Conservation (phyloP, 208 protist genomes). For the Trypanosoma scelopori region DNA sequence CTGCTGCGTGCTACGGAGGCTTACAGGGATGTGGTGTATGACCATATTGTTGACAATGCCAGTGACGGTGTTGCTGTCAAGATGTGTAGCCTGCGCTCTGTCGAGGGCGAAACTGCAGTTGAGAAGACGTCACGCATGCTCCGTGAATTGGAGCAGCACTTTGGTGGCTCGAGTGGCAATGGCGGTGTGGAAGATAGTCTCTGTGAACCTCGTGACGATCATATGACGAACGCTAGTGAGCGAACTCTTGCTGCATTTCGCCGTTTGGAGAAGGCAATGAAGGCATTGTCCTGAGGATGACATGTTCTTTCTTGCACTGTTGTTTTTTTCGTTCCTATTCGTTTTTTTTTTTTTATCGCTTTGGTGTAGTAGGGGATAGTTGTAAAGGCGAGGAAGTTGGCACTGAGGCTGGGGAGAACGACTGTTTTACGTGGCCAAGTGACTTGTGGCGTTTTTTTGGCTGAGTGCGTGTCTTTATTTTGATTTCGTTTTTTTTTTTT, state of each 20-base stretch:
- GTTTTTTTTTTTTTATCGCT: neutral
- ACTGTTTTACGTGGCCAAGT: too few relatives aligned
- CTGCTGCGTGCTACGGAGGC: slow-evolving; percentile 38
- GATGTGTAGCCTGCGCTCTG: neutral
- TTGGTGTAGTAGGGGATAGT: neutral
- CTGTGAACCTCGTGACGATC: neutral
- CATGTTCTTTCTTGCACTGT: neutral
- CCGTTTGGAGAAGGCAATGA: slow-evolving; percentile 31
- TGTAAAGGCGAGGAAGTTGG: too few relatives aligned
- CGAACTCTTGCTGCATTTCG: slow-evolving; percentile 26
- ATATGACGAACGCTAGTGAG: slow-evolving; percentile 18
- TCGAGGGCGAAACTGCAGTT: neutral
- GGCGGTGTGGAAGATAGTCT: too few relatives aligned
- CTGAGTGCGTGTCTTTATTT: too few relatives aligned
- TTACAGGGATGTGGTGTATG: slow-evolving; percentile 43
- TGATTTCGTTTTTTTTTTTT: too few relatives aligned
- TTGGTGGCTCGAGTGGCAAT: neutral
- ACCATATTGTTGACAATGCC: slow-evolving; percentile 43
- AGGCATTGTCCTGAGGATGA: slow-evolving; percentile 10
- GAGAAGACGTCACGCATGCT: slow-evolving; percentile 1
- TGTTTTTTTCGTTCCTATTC: neutral
- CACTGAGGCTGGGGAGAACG: too few relatives aligned
- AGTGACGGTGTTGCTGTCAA: slow-evolving; percentile 24
- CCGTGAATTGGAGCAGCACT: neutral
- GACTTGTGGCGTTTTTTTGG: too few relatives aligned